Evolutionary conservation across 192 early-diverging fungal species (phyloP), one percentile per base, ranked within the genome.

Genomic region (Entomortierella parvispora): DNA sequence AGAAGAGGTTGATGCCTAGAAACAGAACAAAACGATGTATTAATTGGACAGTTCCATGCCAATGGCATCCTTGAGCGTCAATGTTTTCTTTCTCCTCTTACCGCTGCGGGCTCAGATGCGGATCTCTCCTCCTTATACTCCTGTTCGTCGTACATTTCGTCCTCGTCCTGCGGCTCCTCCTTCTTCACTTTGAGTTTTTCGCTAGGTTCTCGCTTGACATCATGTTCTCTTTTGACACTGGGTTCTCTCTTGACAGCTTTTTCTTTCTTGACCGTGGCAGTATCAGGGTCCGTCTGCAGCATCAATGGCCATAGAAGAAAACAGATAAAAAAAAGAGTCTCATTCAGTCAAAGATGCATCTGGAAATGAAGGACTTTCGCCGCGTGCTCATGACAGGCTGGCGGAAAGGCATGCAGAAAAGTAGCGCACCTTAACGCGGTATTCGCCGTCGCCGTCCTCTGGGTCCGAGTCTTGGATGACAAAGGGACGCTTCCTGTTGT

Each of bases 401-500:
- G n/a, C n/a, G n/a, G n/a, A n/a, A n/a, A n/a, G n/a, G n/a, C n/a
- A n/a, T n/a, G n/a, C 26, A 29, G 29, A 28, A 54, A 54, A 12
- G 25, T 8, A 28, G 17, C 12, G 11, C 20, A 7, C 14, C 9
- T 12, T 17, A 2, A 18, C 18, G 3, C 4, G 17, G 43, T 18
- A 25, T 28, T 34, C 23, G 14, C 18, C 44, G 23, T n/a, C 23
- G 18, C 31, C 58, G 45, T 32, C 25, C 15, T 32, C 46, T 25
- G 40, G 11, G 45, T 59, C 58, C n/a, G 58, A 61, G 31, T 61
- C 58, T 17, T 29, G 15, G 5, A 61, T 40, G 4, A 61, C 44
- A 48, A 61, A 61, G 6, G 58, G 45, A n/a, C n/a, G n/a, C n/a
- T n/a, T n/a, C 31, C 58, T 34, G 17, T 61, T 61, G 2, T 48